Evolutionary conservation across 371 early-diverging fungal species (phyloP).

Genomic region (Mucor indicus): DNA sequence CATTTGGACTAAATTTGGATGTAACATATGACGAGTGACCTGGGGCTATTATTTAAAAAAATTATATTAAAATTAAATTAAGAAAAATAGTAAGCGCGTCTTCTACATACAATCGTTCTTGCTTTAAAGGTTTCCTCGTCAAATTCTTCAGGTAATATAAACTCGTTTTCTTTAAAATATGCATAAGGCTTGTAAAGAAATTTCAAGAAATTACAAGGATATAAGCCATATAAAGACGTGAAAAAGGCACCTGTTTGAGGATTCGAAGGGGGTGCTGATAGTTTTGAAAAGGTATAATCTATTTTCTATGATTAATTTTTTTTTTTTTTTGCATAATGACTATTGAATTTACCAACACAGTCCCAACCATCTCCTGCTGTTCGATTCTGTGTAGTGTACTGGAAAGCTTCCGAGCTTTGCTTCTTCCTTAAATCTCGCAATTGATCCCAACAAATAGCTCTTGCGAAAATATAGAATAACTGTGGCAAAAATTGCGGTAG

Average conservation of each 20-base stretch:
- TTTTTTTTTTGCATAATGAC: background rate
- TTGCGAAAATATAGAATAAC: conserved; percentile 56
- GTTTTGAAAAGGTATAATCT: conserved; percentile 55
- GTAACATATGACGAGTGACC: conserved; percentile 58
- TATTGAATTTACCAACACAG: conserved; percentile 33
- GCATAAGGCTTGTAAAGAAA: conserved; percentile 54
- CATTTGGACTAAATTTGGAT: conserved; percentile 55
- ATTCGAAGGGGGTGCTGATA: conserved; percentile 52
- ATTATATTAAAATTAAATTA: background rate
- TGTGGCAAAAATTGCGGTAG: conserved; percentile 56
- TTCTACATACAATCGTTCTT: conserved; percentile 33
- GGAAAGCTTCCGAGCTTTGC: conserved; percentile 20
- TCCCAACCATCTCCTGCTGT: conserved; percentile 39
- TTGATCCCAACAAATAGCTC: conserved; percentile 65
- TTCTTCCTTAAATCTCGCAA: conserved; percentile 45
- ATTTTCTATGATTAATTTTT: background rate
- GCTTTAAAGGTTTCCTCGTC: conserved; percentile 48
- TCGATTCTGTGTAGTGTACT: conserved; percentile 11
- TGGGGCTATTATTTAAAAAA: conserved; percentile 30
- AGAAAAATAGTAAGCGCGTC: too few species aligned
- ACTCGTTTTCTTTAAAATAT: conserved; percentile 40
- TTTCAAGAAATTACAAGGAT: conserved; percentile 60
- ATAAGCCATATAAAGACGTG: conserved; percentile 63
- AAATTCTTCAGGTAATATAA: conserved; percentile 45
- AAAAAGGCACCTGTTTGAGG: conserved; percentile 58